Base-by-base conservation (phyloP, 805 yeast genomes). In the Hanseniaspora osmophila region DNA sequence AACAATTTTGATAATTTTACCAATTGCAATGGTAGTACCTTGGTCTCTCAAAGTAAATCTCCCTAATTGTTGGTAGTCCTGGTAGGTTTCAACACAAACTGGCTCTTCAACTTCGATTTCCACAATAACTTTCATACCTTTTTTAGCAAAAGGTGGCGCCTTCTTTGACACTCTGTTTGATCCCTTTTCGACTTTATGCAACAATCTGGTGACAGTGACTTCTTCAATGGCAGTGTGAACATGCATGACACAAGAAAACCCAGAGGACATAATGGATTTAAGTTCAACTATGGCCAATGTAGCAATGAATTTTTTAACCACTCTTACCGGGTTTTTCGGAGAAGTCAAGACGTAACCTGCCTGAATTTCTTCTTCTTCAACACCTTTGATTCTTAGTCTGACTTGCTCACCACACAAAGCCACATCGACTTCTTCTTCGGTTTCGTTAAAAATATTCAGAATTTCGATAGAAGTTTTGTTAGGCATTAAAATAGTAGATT, bases 41-140 rank as follows among this genome's bases (percentile, higher is more conserved):
- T 92, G 97, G 68, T 92, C 98, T 75, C 99, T 87, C 64, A 92
- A 75, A 29, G 98, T 92, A 66, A 92, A 92, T 68, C 99, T 80
- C 63, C 98, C 99, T 58, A 92, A 75, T 68, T 92, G 97, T 54
- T 90, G 96, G 62, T 88, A 85, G 61, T 85, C 94, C 54, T 73
- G 79, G 64, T 82, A 92, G 41, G 94, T 80, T 70, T 92, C 99
- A 44, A 90, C 80, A 71, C 97, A 92, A 35, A 92, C 84, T 19
- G 96, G 90, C 55, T 78, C 87, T 41, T 78, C 70, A 15, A 87
- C 71, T 68, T 88, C 96, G 58, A 92, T 71, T 40, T 82, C 76
- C 32, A 96, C 98, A 63, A 92, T 88, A 56, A 92, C 77, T 78
- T 86, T 90, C 97, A 90, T 90, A 59, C 98, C 98, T 75, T 85